Evolutionary conservation across 2,329 filamentous ascomycete genomes (phyloP).

Genomic region (Amauroascus verrucosus): DNA sequence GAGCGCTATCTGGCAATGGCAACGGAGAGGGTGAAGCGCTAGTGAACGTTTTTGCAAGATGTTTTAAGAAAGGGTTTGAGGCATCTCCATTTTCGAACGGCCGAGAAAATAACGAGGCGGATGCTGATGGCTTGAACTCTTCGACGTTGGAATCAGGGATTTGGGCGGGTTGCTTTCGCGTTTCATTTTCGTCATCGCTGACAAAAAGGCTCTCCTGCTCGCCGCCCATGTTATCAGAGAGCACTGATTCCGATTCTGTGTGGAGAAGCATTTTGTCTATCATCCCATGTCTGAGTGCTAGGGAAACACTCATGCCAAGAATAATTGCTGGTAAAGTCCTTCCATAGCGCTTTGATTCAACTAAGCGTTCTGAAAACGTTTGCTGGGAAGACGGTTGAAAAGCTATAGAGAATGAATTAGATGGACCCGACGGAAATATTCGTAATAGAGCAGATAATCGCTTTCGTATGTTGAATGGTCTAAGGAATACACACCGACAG

Average conservation of each 20-base stretch:
- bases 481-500: constrained; percentile 34
- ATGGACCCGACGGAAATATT: constrained; percentile 15
- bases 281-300: constrained; percentile 42
- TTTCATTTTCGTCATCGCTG: constrained; percentile 27
- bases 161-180: constrained; percentile 20
- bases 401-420: constrained; percentile 25
- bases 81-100: not conserved
- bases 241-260: constrained; percentile 21
- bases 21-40: not conserved
- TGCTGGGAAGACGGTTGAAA: constrained; percentile 41
- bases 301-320: constrained; percentile 44
- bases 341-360: constrained; percentile 49
- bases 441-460: not conserved
- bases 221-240: constrained; percentile 23
- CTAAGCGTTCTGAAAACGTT: constrained; percentile 43
- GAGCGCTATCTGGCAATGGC: constrained; percentile 15
- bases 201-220: constrained; percentile 33
- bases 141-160: constrained; percentile 13
- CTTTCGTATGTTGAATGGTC: not conserved
- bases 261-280: constrained; percentile 36
- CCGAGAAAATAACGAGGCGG: constrained; percentile 1
- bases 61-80: constrained; percentile 1
- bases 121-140: not conserved
- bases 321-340: constrained; percentile 49
- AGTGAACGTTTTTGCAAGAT: not conserved